Evolutionary conservation across 768 basidiomycete genomes (phyloP).

Genomic region (Macrolepiota dolichaula): DNA sequence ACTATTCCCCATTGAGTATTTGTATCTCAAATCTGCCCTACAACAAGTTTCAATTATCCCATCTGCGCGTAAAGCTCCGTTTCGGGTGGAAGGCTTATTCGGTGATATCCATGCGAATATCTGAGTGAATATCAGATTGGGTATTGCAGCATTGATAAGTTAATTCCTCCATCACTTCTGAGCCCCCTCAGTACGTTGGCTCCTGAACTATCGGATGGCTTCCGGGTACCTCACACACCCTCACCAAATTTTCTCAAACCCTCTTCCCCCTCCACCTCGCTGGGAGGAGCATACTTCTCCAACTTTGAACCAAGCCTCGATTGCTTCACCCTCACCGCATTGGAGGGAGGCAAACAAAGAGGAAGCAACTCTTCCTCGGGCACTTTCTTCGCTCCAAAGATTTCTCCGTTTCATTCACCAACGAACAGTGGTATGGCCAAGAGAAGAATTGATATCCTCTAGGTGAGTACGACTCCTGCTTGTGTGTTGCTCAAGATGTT

Average conservation of each 20-base stretch:
- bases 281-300: neutral
- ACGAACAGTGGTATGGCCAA: conserved; percentile 16
- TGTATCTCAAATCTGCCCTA: too few relatives aligned
- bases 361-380: neutral
- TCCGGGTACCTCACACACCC: neutral
- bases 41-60: too few relatives aligned
- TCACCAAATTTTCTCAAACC: neutral
- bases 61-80: too few relatives aligned
- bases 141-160: too few relatives aligned
- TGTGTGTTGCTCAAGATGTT: neutral
- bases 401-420: conserved; percentile 13
- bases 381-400: neutral
- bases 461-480: neutral
- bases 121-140: too few relatives aligned
- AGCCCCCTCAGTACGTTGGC: too few relatives aligned
- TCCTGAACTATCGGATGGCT: too few relatives aligned
- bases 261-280: neutral
- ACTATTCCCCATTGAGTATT: too few relatives aligned
- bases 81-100: too few relatives aligned
- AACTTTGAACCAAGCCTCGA: neutral
- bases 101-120: too few relatives aligned
- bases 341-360: neutral
- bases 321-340: neutral
- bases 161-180: too few relatives aligned
- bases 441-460: conserved; percentile 1